Base-by-base conservation (phyloP, 2,329 filamentous ascomycete genomes). In the Ustulina deusta region DNA sequence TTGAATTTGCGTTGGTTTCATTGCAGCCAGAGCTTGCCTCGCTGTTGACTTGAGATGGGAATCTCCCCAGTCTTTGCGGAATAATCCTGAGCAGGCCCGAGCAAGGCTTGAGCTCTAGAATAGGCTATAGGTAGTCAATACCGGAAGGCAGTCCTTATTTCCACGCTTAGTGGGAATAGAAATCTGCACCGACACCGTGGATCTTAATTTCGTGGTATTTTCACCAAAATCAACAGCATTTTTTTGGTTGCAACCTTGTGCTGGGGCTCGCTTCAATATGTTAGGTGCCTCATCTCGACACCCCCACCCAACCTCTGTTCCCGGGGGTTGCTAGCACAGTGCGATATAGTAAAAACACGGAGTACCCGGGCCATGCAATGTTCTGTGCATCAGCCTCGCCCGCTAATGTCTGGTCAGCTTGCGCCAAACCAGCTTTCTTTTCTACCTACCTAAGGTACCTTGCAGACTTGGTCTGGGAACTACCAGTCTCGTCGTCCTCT, bases 301-400 rank as follows among this genome's bases (percentile, higher is more conserved):
- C n/a, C n/a, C n/a, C n/a, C n/a, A n/a, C n/a, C n/a, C n/a, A n/a
- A n/a, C n/a, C n/a, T n/a, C n/a, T n/a, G n/a, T n/a, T n/a, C n/a
- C n/a, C n/a, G n/a, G n/a, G n/a, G n/a, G n/a, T n/a, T n/a, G n/a
- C n/a, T n/a, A 2, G 1, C 27, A 63, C 65, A 60, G 60, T 66
- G 54, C 29, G 22, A 7, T 34, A 58, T 42, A 46, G 63, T 61
- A 38, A 25, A 0, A 34, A 1, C 20, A 25, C 17, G 29, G 6
- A 9, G n/a, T 10, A 25, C 10, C 11, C 13, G 2, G 1, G n/a
- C 10, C 11, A 25, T 17, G 20, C 4, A 56, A 29, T 42, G 29
- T 42, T 44, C 34, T 54, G 32, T 55, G 13, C 27, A 54, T 61
- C 56, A 67, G 65, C 65, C 65, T 67, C 34, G 49, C 54, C 54